Evolutionary conservation across 164 flowering plant genomes (phyloP).

Genomic region (Chimonanthus salicifolius): DNA sequence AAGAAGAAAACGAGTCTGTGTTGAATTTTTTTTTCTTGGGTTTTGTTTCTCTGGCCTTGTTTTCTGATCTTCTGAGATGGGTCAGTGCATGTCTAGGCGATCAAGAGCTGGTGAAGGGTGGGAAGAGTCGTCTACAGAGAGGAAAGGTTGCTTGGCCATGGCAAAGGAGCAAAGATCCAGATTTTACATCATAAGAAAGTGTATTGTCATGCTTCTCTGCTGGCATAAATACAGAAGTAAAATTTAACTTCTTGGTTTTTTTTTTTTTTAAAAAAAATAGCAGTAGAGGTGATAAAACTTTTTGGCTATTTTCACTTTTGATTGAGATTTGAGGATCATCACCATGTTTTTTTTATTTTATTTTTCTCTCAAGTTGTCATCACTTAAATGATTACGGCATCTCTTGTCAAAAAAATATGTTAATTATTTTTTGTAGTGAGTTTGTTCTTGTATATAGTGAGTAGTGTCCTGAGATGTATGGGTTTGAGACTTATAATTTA

Average conservation of each 20-base stretch:
- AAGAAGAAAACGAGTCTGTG: background rate
- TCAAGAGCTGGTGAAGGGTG: background rate
- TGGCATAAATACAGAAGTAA: slow-evolving; percentile 10
- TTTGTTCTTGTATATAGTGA: too few relatives aligned
- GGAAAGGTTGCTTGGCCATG: slow-evolving; percentile 11
- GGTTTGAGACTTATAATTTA: too few relatives aligned
- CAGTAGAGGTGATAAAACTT: too few relatives aligned
- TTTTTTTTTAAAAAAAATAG: too few relatives aligned
- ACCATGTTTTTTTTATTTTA: too few relatives aligned
- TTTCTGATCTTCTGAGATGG: background rate
- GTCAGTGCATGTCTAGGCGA: slow-evolving; percentile 9
- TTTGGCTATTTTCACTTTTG: too few relatives aligned
- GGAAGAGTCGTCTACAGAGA: slow-evolving; percentile 3
- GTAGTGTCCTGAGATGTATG: too few relatives aligned
- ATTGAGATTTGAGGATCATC: too few relatives aligned
- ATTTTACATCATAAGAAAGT: slow-evolving; percentile 19
- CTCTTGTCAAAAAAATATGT: too few relatives aligned
- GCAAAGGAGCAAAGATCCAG: slow-evolving; percentile 19
- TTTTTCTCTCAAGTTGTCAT: too few relatives aligned
- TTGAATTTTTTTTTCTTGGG: background rate
- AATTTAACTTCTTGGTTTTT: background rate
- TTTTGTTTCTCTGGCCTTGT: background rate
- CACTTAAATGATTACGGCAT: too few relatives aligned
- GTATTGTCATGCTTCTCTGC: slow-evolving; percentile 15
- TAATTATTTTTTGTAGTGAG: too few relatives aligned